A percentile compares a stretch with the other conserved stretches of the same genome.
phyloP scores from a whole-genome alignment of 768 basidiomycete species.

The Leccinum disarticulatum region DNA sequence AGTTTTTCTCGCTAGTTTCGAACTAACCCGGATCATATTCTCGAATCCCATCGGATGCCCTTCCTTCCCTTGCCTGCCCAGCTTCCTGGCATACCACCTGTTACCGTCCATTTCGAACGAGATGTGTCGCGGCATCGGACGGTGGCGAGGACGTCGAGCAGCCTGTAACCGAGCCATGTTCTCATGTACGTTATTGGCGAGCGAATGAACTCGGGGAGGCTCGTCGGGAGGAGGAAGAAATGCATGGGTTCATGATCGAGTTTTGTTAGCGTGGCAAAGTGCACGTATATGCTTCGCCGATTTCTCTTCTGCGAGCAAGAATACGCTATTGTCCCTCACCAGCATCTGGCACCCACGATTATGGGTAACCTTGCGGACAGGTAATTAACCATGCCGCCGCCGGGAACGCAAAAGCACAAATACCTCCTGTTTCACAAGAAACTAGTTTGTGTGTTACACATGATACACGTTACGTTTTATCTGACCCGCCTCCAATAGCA shows the following conservation, averaged over 20 bases:
- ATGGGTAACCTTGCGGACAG: too few relatives aligned
- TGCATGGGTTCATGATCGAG: neutral
- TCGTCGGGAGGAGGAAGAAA: neutral
- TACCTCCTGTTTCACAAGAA: too few relatives aligned
- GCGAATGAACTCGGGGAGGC: slow-evolving; percentile 13
- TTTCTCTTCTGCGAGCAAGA: too few relatives aligned
- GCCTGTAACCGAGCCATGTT: slow-evolving; percentile 36
- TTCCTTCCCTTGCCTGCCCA: slow-evolving; percentile 61
- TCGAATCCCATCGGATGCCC: slow-evolving; percentile 87
- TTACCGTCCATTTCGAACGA: slow-evolving; percentile 99
- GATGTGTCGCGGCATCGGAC: slow-evolving; percentile 86
- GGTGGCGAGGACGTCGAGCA: slow-evolving; percentile 68
- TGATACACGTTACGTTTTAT: too few relatives aligned
- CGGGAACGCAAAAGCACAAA: too few relatives aligned
- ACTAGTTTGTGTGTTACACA: too few relatives aligned
- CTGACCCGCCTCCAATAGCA: too few relatives aligned
- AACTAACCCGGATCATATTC: slow-evolving; percentile 67
- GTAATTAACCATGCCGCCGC: too few relatives aligned
- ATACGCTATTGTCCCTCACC: too few relatives aligned
- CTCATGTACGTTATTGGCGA: slow-evolving; percentile 16
- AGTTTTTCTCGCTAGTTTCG: slow-evolving; percentile 23
- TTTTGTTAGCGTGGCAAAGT: neutral
- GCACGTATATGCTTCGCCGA: too few relatives aligned
- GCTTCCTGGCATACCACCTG: slow-evolving; percentile 77
- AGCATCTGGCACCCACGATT: too few relatives aligned